Evolutionary conservation across 2,329 filamentous ascomycete genomes (phyloP).

Genomic region (Ustulina deusta): DNA sequence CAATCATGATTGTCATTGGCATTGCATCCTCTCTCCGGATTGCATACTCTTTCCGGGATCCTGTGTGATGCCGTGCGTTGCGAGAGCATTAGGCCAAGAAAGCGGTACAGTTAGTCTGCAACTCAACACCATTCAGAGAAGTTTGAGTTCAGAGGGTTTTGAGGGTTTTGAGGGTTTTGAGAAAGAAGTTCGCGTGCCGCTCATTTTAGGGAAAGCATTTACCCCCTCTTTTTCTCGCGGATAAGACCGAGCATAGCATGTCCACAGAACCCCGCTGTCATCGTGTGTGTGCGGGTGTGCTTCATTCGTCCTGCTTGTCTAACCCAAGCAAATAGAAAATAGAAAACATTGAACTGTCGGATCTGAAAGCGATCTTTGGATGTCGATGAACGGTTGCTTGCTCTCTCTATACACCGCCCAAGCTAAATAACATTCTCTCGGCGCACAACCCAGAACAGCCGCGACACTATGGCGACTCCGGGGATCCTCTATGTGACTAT

Average conservation of each 20-base stretch:
- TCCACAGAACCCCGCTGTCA: conserved; percentile 26
- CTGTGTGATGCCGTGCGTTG: background rate
- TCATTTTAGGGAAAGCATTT: conserved; percentile 31
- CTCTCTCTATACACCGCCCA: background rate
- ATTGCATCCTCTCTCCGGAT: too few species aligned
- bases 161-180: background rate
- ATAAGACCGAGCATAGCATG: conserved; percentile 1
- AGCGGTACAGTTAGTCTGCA: background rate
- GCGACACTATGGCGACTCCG: conserved; percentile 58
- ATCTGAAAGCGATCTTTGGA: background rate
- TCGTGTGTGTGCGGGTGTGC: background rate
- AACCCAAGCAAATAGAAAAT: too few species aligned
- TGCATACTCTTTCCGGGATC: too few species aligned
- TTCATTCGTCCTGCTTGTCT: conserved; percentile 10
- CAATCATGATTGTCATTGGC: conserved; percentile 9
- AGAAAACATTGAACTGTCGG: background rate
- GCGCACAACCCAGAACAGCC: background rate
- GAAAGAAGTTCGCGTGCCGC: background rate
- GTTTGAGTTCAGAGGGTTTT: background rate
- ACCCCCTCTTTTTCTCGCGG: conserved; percentile 22
- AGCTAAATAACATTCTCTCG: background rate
- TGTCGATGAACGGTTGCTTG: background rate
- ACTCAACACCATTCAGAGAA: background rate
- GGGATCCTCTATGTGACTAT: conserved; percentile 89
- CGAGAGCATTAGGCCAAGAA: background rate